Evolutionary conservation across 805 yeast species (phyloP), one percentile per base, ranked within the genome.

Genomic region (Teunomyces gatunensis): DNA sequence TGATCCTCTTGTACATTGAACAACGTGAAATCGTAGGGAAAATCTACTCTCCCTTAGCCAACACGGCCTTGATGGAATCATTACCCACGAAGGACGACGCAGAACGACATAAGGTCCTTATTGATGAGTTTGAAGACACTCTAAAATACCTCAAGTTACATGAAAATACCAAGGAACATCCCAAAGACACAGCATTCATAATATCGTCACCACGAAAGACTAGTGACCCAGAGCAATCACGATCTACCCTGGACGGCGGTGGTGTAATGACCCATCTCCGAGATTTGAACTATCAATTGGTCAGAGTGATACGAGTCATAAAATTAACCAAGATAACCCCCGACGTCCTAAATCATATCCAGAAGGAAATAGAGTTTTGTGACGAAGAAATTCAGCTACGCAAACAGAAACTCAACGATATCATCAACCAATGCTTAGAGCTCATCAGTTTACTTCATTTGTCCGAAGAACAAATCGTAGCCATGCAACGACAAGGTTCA

Each of bases 201-300:
- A 47, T 64, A 29, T 63, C 71, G 0, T 67, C 72, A 54, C 73
- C 73, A 6, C 39, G 55, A 21, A 52, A 52, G 33, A 39, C 33
- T 45, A 48, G 7, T 7, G 50, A 35, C 28, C 35, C 13, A 35
- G 39, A 40, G 6, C 25, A 20, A n/a, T 32, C 45, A 11, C 27
- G 28, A 30, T 10, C 36, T 18, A 48, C 39, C 15, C 25, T 45
- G 5, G 48, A 27, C 12, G 50, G 20, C 20, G 17, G 17, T 2
- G 20, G 39, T 6, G 42, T 48, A 2, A 55, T 56, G 1, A 59
- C 57, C 30, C 47, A 57, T 5, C 58, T 72, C 9, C 55, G 73
- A 29, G 74, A 71, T 17, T 44, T 69, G 18, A 73, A 73, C 49
- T 68, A 71, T 54, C 64, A 64, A 33, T 54, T 73, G 10, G 69